Conservation (phyloP, 345 rosid genomes). For the Syzygium oleosum region DNA sequence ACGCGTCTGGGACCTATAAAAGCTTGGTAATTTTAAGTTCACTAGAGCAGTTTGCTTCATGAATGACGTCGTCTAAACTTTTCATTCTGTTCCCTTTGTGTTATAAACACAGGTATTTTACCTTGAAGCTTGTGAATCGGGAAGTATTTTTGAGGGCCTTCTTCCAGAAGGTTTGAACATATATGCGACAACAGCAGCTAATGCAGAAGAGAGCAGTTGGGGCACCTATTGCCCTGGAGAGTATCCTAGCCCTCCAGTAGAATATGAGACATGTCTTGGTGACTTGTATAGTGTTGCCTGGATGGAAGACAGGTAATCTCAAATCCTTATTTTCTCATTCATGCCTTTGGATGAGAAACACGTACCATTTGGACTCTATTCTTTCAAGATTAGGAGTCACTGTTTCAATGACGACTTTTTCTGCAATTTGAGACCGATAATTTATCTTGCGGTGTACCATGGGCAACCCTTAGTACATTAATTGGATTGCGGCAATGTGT, state of each 20-base stretch:
- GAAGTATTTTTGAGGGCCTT: constrained; percentile 97
- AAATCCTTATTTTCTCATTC: not conserved
- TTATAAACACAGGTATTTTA: constrained; percentile 63
- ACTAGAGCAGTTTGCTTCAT: not conserved
- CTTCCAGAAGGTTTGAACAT: constrained; percentile 86
- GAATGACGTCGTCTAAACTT: not conserved
- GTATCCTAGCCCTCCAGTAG: constrained; percentile 77
- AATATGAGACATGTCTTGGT: constrained; percentile 93
- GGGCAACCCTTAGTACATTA: not conserved
- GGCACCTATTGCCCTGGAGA: constrained; percentile 98
- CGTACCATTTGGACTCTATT: not conserved
- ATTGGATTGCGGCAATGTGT: not conserved
- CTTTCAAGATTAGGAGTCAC: not conserved
- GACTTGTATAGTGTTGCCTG: constrained; percentile 95
- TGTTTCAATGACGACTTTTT: not conserved
- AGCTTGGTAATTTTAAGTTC: constrained; percentile 48
- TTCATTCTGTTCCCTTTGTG: not conserved
- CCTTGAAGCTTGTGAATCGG: constrained; percentile 99
- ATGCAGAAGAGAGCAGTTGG: constrained; percentile 96
- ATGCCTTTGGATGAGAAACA: not conserved
- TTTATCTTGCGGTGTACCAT: not conserved
- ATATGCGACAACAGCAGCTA: constrained; percentile 91
- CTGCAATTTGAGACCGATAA: not conserved
- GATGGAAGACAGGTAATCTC: constrained; percentile 94
- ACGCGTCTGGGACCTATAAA: constrained; percentile 71